Percentiles rank a stretch among this genome's conserved stretches.
These are phyloP conservation scores for Mycena metata DNA, from an alignment of 768 basidiomycete species.

Conservation along the genomic window DNA sequence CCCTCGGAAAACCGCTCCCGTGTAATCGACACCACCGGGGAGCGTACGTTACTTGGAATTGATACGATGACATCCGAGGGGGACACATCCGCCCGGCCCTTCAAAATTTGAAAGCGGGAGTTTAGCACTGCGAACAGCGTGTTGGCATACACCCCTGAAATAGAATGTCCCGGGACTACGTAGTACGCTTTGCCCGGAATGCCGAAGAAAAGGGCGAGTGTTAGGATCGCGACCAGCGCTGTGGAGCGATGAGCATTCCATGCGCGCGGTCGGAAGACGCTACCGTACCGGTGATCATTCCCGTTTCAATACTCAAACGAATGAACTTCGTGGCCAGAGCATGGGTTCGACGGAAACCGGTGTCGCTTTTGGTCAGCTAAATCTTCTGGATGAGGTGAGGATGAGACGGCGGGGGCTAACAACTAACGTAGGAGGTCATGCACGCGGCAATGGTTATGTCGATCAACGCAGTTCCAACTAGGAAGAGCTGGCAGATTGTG, in stretches of 20 bases:
- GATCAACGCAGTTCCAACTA: neutral
- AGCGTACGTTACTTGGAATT: no score
- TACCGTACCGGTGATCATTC: neutral
- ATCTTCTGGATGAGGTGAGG: neutral
- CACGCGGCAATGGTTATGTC: neutral
- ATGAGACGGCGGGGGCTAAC: neutral
- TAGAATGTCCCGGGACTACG: neutral
- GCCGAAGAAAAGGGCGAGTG: neutral
- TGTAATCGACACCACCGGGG: no score
- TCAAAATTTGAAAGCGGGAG: neutral
- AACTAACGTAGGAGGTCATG: neutral
- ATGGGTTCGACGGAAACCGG: neutral
- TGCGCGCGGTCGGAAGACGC: neutral
- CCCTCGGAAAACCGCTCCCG: no score
- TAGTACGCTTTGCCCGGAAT: conserved; percentile 1
- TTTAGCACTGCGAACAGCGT: neutral
- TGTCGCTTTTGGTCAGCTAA: neutral
- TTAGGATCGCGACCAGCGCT: neutral
- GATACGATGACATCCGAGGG: neutral
- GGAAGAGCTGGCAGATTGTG: neutral
- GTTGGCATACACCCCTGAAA: neutral
- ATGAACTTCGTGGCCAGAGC: neutral
- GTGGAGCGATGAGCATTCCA: neutral
- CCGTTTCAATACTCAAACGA: conserved; percentile 12
- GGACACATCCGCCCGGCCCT: neutral